These are phyloP conservation scores for Eucalyptus polybractea DNA, from an alignment of 345 rosid species.

Conservation along the genomic window DNA sequence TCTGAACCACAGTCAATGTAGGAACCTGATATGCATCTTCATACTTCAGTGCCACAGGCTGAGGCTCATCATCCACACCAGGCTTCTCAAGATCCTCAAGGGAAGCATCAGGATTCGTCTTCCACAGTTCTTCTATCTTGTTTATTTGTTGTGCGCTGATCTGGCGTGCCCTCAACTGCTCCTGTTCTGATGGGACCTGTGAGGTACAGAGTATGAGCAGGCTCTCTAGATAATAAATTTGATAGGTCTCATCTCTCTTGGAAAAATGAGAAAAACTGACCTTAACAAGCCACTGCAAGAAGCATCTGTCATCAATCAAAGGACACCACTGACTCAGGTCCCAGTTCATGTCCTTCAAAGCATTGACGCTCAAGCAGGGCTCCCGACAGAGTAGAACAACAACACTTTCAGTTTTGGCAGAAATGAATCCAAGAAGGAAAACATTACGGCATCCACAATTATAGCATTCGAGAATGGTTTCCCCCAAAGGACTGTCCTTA, in stretches of 20 bases:
- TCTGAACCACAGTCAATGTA: background rate
- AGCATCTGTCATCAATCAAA: constrained; percentile 97
- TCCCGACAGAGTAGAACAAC: constrained; percentile 98
- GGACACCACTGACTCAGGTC: constrained; percentile 99
- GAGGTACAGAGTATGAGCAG: constrained; percentile 4
- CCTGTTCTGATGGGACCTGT: constrained; percentile 98
- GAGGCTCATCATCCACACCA: constrained; percentile 99
- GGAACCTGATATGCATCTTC: constrained; percentile 99
- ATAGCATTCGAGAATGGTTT: constrained; percentile 98
- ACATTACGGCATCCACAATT: constrained; percentile 99
- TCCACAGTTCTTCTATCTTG: constrained; percentile 99
- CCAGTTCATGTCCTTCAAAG: constrained; percentile 99
- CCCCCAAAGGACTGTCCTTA: constrained; percentile 98
- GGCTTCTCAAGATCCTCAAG: constrained; percentile 99
- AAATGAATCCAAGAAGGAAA: constrained; percentile 95
- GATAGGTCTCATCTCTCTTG: background rate
- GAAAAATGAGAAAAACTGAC: constrained; percentile 17
- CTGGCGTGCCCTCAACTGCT: constrained; percentile 98
- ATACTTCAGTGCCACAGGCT: constrained; percentile 82
- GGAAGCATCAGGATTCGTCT: constrained; percentile 93
- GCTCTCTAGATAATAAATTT: background rate
- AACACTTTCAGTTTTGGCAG: constrained; percentile 98
- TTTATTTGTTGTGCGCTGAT: constrained; percentile 98
- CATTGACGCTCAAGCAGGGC: constrained; percentile 96
- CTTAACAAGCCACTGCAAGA: constrained; percentile 98